Evolutionary conservation across 139 green algal species (phyloP).

Genomic region (Astrephomene gubernaculifera): DNA sequence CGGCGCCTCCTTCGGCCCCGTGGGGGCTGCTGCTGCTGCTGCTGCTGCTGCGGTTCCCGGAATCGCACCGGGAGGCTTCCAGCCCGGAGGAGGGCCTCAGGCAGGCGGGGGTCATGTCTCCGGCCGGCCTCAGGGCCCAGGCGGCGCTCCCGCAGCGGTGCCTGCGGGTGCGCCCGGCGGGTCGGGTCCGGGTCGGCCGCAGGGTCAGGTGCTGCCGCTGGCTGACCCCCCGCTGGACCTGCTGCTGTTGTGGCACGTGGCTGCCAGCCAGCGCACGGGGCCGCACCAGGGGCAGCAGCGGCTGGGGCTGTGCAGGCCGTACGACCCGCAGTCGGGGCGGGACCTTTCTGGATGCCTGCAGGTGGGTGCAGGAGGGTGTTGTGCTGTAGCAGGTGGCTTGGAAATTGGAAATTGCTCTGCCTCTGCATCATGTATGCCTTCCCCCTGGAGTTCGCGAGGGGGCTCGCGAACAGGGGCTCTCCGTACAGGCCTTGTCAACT

Average conservation of each 20-base stretch:
- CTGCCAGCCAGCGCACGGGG: neutral
- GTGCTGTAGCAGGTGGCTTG: too few relatives aligned
- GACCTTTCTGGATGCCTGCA: constrained; percentile 30
- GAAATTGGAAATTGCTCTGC: too few relatives aligned
- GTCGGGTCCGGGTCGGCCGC: constrained; percentile 5
- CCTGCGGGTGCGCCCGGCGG: neutral
- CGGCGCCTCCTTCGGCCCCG: neutral
- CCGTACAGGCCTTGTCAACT: too few relatives aligned
- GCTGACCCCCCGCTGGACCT: constrained; percentile 58
- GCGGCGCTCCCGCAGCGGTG: neutral
- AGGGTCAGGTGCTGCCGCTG: neutral
- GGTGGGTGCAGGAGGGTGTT: too few relatives aligned
- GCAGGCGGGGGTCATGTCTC: neutral
- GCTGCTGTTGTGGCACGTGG: constrained; percentile 52
- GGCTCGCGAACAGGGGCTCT: too few relatives aligned
- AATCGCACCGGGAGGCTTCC: neutral
- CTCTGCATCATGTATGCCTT: too few relatives aligned
- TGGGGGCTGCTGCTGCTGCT: neutral
- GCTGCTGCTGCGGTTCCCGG: neutral
- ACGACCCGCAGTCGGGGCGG: neutral
- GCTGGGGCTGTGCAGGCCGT: constrained; percentile 18
- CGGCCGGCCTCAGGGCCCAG: neutral
- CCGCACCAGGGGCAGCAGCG: constrained; percentile 30
- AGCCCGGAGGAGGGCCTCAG: neutral
- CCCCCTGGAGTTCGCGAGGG: too few relatives aligned